Evolutionary conservation across 495 filamentous ascomycete genomes (phyloP), one percentile per base, ranked within the genome.

Genomic region (Hyaloscypha variabilis): DNA sequence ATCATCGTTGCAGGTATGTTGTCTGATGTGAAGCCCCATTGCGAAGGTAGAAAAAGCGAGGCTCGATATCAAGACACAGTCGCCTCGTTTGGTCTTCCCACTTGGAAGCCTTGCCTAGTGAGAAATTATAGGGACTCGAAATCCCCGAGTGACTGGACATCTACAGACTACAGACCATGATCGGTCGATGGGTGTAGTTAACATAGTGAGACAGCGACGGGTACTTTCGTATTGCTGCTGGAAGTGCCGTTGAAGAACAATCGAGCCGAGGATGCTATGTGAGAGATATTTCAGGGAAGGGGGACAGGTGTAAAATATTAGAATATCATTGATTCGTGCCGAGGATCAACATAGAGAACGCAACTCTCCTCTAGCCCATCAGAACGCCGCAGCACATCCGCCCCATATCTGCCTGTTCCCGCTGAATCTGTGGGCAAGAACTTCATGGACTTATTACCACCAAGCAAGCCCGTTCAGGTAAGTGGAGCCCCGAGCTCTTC

Each of bases 401-500:
- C 17, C 8, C 26, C 54, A 24, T 34, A n/a, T 34, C 6, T 13
- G 6, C 25, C 34, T 34, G 23, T 13, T 34, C 54, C 14, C 53
- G n/a, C n/a, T 58, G 6, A 58, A 58, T n/a, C 19, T 8, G 10
- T 30, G 34, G 25, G 3, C 3, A 28, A 29, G 29, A 1, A 28
- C 0, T 23, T 34, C 8, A 34, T 19, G 14, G 8, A 28, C 54
- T 19, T 5, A 58, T 8, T 19, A 31, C 54, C 51, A 58, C 21
- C 25, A 58, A 34, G 54, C n/a, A 1, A 58, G n/a, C 25, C 54
- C 3, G 34, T 19, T 59, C 51, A 59, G 30, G 70, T 67, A 30
- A 72, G 53, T 14, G 70, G 70, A 52, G 77, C 75, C 26, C 83
- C 81, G 63, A 90, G 85, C 62, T 82, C 85, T 76, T 96, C 93